Evolutionary conservation across 2,329 filamentous ascomycete genomes (phyloP), one percentile per base, ranked within the genome.

Genomic region (Alternaria rosae): DNA sequence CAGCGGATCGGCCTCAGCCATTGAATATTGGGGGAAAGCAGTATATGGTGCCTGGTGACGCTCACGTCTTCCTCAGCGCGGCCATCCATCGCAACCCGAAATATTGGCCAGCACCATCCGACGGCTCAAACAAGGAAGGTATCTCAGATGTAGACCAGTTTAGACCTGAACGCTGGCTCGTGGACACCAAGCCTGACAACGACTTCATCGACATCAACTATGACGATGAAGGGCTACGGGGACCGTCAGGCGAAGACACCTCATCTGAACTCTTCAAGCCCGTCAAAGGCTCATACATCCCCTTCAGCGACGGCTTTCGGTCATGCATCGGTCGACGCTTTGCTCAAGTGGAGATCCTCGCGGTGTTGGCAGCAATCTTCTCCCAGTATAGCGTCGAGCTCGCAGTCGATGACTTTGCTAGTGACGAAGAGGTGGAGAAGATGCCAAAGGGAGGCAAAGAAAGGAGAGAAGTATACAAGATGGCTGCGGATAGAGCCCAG

Each of bases 141-240:
- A 52, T 59, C 8, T 51, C 17, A 1, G 91, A 94, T 69, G 78
- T 92, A 1, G 83, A 89, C 55, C 86, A 91, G 60, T 94, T 89
- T 77, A 82, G 88, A 50, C 91, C 92, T 0, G 89, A 92, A 76
- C 85, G 92, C 44, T 94, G 92, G 92, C 86, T 92, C 13, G 58
- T 56, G 6, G 75, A 82, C 28, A 65, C 58, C 8, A 75, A 73
- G 21, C 54, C 58, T 1, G 57, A 65, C 3, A 69, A 71, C 15
- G 53, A 66, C 11, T 76, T 73, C 23, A 79, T 79, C 15, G 76
- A 82, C 12, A 78, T 79, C 21, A 74, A 80, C 3, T 80, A 74
- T 57, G 77, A 85, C 51, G 79, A 80, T 3, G 86, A 86, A 57
- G 85, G 88, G 54, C 84, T 87, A 61, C 88, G 87, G 57, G 86